Evolutionary conservation across 208 protist species (phyloP), one percentile per base, ranked within the genome.

Genomic region (Trypanosoma cruzi): DNA sequence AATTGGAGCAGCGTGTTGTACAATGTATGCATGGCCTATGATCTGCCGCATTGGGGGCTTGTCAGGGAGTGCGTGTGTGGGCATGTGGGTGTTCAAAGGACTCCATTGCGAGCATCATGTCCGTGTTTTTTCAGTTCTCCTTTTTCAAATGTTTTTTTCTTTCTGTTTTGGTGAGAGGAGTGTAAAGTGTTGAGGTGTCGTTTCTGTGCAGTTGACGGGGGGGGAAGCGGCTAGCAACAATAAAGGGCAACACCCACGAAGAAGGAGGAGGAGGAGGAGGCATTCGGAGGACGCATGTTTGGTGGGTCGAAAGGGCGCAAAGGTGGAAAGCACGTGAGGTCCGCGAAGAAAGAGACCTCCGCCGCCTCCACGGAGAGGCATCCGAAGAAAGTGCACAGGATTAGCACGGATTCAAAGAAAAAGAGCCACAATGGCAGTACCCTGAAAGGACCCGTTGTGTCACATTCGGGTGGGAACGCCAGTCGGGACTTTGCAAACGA

Each of bases 401-500:
- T 4, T 20, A 40, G 22, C 13, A 52, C 42, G 22, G 53, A 22
- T 24, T 29, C 5, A 26, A 0, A 53, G n/a, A 68, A 72, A 34
- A 65, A 60, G 57, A 16, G 56, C 49, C 28, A 58, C 42, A 80
- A 77, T 61, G 36, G 72, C 26, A 93, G 91, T 65, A 75, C 71
- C 2, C 48, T 96, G 24, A 92, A 92, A 67, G 91, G 91, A 4
- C 85, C 88, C 14, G 84, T 96, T 7, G 89, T 94, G 16, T 64
- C 77, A 8, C 84, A 96, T 67, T 74, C 70, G n/a, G 53, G 8
- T 52, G 66, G 71, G 34, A 18, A 40, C 67, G 52, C 78, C 28
- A 72, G 72, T 29, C 88, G 91, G 13, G 88, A 96, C 71, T 83
- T 81, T 0, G 91, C 77, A 18, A 96, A 96, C 78, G 89, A 96